Percentiles rank a stretch among this genome's conserved stretches.
phyloP scores from a whole-genome alignment of 208 protist genomes.

The Phytomonas sp. region DNA sequence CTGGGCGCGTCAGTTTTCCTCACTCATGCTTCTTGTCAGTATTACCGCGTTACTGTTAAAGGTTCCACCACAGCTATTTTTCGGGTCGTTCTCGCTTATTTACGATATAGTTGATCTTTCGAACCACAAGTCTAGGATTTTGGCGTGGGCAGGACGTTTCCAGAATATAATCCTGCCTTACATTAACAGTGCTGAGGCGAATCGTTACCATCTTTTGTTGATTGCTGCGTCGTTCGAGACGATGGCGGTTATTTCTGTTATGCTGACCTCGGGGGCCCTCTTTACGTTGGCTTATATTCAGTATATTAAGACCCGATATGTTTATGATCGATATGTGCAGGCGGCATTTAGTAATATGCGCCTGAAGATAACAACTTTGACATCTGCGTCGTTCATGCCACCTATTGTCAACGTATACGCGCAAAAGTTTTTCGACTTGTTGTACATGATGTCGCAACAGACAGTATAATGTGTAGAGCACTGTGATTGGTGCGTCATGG shows the following conservation, averaged over 20 bases:
- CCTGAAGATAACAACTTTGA: conserved; percentile 44
- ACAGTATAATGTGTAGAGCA: conserved; percentile 11
- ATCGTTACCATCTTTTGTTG: conserved; percentile 24
- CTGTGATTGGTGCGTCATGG: no score
- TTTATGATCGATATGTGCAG: conserved; percentile 51
- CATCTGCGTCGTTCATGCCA: conserved; percentile 30
- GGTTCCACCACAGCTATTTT: conserved; percentile 29
- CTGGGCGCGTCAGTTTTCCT: conserved; percentile 47
- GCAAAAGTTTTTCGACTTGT: conserved; percentile 59
- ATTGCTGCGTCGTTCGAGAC: conserved; percentile 54
- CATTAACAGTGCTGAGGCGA: conserved; percentile 24
- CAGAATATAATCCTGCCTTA: conserved; percentile 26
- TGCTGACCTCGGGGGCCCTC: conserved; percentile 56
- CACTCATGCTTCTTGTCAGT: conserved; percentile 41
- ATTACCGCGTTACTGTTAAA: conserved; percentile 33
- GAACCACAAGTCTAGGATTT: conserved; percentile 23
- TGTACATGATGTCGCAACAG: conserved; percentile 31
- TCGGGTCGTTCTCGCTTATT: conserved; percentile 28
- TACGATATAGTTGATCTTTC: conserved; percentile 43
- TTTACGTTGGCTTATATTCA: conserved; percentile 75
- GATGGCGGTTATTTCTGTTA: conserved; percentile 54
- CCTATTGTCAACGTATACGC: conserved; percentile 33
- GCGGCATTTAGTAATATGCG: conserved; percentile 55
- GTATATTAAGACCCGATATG: conserved; percentile 70
- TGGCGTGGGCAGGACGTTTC: conserved; percentile 19